phyloP scores from a whole-genome alignment of 768 basidiomycete species.

The Cystobasidium onofrii region DNA sequence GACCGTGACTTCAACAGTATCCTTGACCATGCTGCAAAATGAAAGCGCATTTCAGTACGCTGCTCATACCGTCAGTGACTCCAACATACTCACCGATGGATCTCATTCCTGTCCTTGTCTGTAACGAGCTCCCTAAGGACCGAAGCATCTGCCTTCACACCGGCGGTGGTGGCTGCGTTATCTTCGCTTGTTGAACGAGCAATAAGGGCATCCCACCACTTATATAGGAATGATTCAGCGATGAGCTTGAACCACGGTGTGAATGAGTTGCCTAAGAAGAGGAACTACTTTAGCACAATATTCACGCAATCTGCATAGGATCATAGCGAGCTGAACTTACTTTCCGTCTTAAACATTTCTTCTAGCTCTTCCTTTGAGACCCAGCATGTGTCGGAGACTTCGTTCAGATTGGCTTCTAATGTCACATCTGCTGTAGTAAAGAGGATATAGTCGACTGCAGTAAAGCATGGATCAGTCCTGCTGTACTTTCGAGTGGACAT shows the following conservation, averaged over 20 bases:
- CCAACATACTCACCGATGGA: conserved; percentile 13
- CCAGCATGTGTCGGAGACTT: conserved; percentile 83
- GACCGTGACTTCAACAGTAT: conserved; percentile 16
- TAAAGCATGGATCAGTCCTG: conserved; percentile 16
- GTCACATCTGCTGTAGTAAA: conserved; percentile 84
- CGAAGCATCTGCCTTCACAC: conserved; percentile 26
- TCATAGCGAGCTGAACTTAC: conserved; percentile 49
- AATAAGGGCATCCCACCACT: conserved; percentile 93
- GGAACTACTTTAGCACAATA: neutral
- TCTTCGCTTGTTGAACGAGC: conserved; percentile 47
- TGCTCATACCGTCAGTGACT: neutral
- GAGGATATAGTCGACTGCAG: conserved; percentile 88
- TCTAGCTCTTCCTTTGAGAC: conserved; percentile 83
- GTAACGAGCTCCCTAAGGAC: conserved; percentile 28
- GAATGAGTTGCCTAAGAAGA: conserved; percentile 63
- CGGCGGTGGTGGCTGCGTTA: conserved; percentile 7
- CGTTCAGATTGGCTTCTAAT: conserved; percentile 72
- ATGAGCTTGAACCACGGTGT: conserved; percentile 99
- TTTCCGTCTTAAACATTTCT: conserved; percentile 72
- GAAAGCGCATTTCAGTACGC: neutral
- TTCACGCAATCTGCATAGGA: neutral
- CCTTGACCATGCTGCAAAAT: conserved; percentile 29
- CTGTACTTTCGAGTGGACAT: too few relatives aligned
- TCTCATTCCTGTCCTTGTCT: conserved; percentile 30
- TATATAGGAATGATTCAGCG: conserved; percentile 89